Evolutionary conservation across 2,329 filamentous ascomycete species (phyloP), one percentile per base, ranked within the genome.

Genomic region (Pseudopyricularia javanii): DNA sequence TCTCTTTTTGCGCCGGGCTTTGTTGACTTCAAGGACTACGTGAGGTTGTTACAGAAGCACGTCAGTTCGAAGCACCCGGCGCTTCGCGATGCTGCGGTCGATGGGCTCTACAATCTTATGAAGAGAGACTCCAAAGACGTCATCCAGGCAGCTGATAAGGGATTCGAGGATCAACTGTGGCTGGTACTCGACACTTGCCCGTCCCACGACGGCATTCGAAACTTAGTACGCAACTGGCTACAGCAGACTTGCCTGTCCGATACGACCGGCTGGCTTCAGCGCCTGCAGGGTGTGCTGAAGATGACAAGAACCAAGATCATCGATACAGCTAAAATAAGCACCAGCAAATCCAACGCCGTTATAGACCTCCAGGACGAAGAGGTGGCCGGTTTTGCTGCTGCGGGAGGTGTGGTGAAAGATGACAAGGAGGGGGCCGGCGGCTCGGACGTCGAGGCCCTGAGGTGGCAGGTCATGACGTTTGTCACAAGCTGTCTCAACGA

Each of bases 401-500:
- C 86, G 1, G 76, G 76, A 28, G 83, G 82, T 26, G 78, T 73
- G 3, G 72, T 68, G 4, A 79, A 79, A 49, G 78, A 85, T 50
- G 75, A 78, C 37, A 80, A 82, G 47, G 68, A 74, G 8, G 20
- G 20, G 22, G 20, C 45, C 17, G 73, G 72, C 33, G 61, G 70
- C 59, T 70, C 83, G 8, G 84, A 90, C 20, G 90, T 94, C 60
- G 93, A 98, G 65, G 80, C 93, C 14, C 74, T 98, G 56, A 83
- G 90, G 59, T 98, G 93, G 93, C 93, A 98, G 66, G 91, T 95
- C 7, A 83, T 88, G 33, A 90, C 90, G 1, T 97, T 97, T 68
- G 91, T 90, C 12, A 91, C 98, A 80, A 82, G 85, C 59, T 90
- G 90, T 63, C 75, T 98, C 47, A 85, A 82, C 58, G 89, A 95